A percentile compares a stretch with the other conserved stretches of the same genome.
phyloP scores from a whole-genome alignment of 768 basidiomycete genomes.

The Clavulina sp. region DNA sequence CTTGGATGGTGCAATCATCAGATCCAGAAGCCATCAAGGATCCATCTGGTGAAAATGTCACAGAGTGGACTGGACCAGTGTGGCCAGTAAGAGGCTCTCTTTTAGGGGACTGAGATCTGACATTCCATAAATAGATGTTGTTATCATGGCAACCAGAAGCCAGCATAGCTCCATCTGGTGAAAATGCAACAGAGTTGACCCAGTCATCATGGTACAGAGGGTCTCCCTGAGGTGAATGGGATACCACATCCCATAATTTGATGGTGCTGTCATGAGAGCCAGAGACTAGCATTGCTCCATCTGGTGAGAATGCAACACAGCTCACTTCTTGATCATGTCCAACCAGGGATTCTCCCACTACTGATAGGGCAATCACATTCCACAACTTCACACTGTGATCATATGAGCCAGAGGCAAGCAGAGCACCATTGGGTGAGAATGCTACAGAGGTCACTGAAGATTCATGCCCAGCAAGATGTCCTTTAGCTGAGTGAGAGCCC shows the following conservation, averaged over 20 bases:
- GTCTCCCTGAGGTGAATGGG: no score
- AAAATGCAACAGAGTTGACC: slow-evolving; percentile 4
- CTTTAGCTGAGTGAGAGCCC: no score
- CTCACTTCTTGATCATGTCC: slow-evolving; percentile 2
- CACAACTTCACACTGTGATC: slow-evolving; percentile 5
- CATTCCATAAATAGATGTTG: slow-evolving; percentile 22
- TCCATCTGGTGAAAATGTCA: slow-evolving; percentile 5
- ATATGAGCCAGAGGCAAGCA: slow-evolving; percentile 2
- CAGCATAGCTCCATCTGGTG: slow-evolving; percentile 2
- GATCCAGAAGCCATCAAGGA: not conserved
- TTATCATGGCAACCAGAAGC: not conserved
- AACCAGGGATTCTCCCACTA: not conserved
- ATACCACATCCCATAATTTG: slow-evolving; percentile 4
- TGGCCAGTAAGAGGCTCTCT: not conserved
- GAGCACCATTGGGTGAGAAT: slow-evolving; percentile 5
- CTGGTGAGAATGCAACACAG: slow-evolving; percentile 8
- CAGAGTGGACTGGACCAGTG: not conserved
- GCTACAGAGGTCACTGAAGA: slow-evolving; percentile 5
- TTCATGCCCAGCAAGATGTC: no score
- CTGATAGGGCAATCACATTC: slow-evolving; percentile 5
- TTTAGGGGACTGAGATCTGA: slow-evolving; percentile 24
- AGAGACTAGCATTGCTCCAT: slow-evolving; percentile 2
- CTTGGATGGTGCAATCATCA: slow-evolving; percentile 2
- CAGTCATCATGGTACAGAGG: not conserved
- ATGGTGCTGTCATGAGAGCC: slow-evolving; percentile 7